Percentiles rank a stretch among this genome's conserved stretches.
Conservation (phyloP, 2,329 filamentous ascomycete species). For the Epicoccum sorghinum region DNA sequence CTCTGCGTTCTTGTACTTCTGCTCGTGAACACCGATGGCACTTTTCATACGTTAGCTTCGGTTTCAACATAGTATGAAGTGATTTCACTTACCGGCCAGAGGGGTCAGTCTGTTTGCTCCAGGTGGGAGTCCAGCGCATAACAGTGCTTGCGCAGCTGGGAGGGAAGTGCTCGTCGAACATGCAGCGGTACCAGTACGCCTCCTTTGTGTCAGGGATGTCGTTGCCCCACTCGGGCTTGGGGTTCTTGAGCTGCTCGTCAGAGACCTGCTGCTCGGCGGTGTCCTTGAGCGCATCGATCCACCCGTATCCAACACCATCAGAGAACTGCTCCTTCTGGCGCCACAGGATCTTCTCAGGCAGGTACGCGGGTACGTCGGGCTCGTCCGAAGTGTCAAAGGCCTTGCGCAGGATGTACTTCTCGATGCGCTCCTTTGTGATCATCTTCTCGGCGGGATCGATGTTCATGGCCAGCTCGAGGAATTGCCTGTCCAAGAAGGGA, state of each 20-base stretch:
- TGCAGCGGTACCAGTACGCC: constrained; percentile 95
- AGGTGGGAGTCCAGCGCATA: constrained; percentile 95
- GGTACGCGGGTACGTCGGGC: constrained; percentile 79
- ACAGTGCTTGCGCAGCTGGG: constrained; percentile 89
- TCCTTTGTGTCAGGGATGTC: constrained; percentile 97
- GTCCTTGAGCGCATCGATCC: constrained; percentile 98
- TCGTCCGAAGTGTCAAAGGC: constrained; percentile 94
- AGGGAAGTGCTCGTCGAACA: constrained; percentile 99
- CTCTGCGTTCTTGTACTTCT: constrained; percentile 39
- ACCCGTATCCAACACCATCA: constrained; percentile 97
- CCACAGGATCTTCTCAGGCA: constrained; percentile 96
- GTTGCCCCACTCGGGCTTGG: constrained; percentile 91
- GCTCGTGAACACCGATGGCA: constrained; percentile 43
- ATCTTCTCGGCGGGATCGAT: constrained; percentile 95
- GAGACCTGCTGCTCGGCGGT: constrained; percentile 87
- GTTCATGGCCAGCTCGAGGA: constrained; percentile 91
- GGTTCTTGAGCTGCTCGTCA: constrained; percentile 99
- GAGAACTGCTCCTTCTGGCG: constrained; percentile 99
- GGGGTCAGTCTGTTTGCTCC: constrained; percentile 95
- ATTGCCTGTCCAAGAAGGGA: constrained; percentile 96
- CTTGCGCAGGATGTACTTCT: constrained; percentile 98
- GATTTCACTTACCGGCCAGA: constrained; percentile 74
- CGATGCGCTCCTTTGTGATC: constrained; percentile 77
- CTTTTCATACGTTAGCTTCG: constrained; percentile 17
- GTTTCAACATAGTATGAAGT: background rate